Percentiles rank a stretch among this genome's conserved stretches.
Evolutionary conservation across 2,329 filamentous ascomycete species (phyloP).

Genomic region (Alternaria angustiovoidea): DNA sequence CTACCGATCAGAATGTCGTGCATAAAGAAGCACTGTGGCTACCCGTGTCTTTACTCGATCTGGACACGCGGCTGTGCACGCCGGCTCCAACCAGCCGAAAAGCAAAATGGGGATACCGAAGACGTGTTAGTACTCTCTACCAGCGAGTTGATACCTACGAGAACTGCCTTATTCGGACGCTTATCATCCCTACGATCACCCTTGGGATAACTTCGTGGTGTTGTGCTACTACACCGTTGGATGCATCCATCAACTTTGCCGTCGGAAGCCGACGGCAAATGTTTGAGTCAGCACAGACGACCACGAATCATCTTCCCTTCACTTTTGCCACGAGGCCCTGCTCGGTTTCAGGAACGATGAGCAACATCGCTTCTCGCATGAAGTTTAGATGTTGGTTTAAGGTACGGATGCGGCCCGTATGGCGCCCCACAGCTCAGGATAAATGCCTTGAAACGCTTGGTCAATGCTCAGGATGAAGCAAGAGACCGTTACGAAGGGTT

Average conservation of each 20-base stretch:
- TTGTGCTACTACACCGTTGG: background rate
- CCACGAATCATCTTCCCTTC: background rate
- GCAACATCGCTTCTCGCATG: constrained; percentile 1
- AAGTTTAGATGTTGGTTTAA: constrained; percentile 16
- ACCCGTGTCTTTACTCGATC: constrained; percentile 6
- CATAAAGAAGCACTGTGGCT: constrained; percentile 7
- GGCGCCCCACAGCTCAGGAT: constrained; percentile 10
- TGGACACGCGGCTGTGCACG: background rate
- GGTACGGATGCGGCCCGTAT: constrained; percentile 19
- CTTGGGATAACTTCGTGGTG: background rate
- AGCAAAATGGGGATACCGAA: background rate
- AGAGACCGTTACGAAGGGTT: background rate
- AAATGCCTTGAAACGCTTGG: constrained; percentile 14
- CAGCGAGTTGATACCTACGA: background rate
- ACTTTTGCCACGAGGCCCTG: background rate
- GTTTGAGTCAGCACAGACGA: constrained; percentile 7
- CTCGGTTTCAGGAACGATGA: constrained; percentile 1
- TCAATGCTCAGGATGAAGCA: constrained; percentile 8
- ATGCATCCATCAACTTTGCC: constrained; percentile 7
- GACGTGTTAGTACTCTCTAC: background rate
- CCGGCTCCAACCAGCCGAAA: background rate
- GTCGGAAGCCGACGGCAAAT: constrained; percentile 3
- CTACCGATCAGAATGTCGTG: constrained; percentile 10
- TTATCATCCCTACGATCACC: constrained; percentile 3
- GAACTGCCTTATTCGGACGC: background rate